Base-by-base conservation (phyloP, 2,329 filamentous ascomycete species). In the Penicillium sp. region DNA sequence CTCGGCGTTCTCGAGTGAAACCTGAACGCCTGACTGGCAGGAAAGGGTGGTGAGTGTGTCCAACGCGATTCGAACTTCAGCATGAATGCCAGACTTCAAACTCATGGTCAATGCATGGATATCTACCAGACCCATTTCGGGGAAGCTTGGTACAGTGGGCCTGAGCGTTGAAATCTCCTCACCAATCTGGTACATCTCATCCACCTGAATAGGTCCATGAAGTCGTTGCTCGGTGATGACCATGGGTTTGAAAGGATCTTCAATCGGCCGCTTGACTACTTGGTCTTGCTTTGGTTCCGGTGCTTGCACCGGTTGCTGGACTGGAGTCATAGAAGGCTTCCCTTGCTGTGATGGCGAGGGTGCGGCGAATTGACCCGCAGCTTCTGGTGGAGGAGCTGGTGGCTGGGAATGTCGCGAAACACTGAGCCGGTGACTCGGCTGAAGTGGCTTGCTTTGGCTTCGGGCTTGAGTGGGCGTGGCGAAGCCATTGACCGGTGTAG, bases 101-200 rank as follows among this genome's bases (percentile, higher is more conserved):
- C 92, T 93, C 82, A 93, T 90, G 0, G 90, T 97, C 44, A 99
- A 83, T 22, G 94, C 93, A 68, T 93, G 90, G 30, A 98, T 89
- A 72, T 99, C 94, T 65, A 98, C 91, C 22, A 92, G 85, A 9
- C 94, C 95, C 56, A 98, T 84, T 70, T 98, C 93, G 24, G 85
- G 81, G 19, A 93, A 83, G 2, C 83, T 81, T 0, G 95, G 94
- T 40, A 93, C 84, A 60, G 91, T 89, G 0, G 93, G 92, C 71
- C 89, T 91, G 70, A 88, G 83, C 49, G 84, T 83, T 54, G 88
- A 81, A 40, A 97, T 83, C 51, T 91, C 87, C 37, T 85, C 82
- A 5, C 90, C 89, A 54, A 93, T 76, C 54, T 86, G 85, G 58
- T 82, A 83, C 24, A 91, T 81, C 5, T 88, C 85, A 40, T 86